phyloP scores from a whole-genome alignment of 169 alveolate genomes.

The Cryptosporidium parvum region DNA sequence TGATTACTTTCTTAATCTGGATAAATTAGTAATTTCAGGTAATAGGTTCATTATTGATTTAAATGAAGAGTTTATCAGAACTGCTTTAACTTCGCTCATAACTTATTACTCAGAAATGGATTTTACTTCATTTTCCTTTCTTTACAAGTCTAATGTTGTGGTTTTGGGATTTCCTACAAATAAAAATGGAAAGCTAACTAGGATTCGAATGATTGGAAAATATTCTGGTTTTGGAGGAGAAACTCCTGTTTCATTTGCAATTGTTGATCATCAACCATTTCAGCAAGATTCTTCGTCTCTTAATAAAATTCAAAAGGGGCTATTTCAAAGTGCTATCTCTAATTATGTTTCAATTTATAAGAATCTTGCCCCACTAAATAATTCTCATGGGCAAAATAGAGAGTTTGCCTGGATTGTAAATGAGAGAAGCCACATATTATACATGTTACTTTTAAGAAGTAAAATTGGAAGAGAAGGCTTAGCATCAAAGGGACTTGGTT shows the following conservation, averaged over 20 bases:
- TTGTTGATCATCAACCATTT: background rate
- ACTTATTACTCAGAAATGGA: background rate
- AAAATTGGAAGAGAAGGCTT: background rate
- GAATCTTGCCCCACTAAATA: constrained; percentile 30
- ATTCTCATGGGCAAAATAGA: background rate
- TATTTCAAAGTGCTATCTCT: background rate
- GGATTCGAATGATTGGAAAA: constrained; percentile 11
- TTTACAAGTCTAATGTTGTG: background rate
- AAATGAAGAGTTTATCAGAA: background rate
- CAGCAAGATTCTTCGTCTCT: background rate
- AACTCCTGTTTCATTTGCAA: constrained; percentile 23
- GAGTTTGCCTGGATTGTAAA: constrained; percentile 42
- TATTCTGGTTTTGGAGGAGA: constrained; percentile 75
- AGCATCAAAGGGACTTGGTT: background rate
- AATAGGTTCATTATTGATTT: background rate
- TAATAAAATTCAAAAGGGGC: background rate
- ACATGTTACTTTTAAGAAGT: constrained; percentile 36
- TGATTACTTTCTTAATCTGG: constrained; percentile 39
- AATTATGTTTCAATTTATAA: constrained; percentile 24
- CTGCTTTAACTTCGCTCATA: background rate
- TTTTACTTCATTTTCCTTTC: constrained; percentile 8
- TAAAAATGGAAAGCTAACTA: constrained; percentile 15
- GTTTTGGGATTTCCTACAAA: background rate
- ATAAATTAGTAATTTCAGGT: background rate
- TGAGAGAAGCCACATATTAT: constrained; percentile 22